Percentiles rank a stretch among this genome's conserved stretches.
Evolutionary conservation across 2,329 filamentous ascomycete species (phyloP).

Genomic region (Tolypocladium cylindrosporum): DNA sequence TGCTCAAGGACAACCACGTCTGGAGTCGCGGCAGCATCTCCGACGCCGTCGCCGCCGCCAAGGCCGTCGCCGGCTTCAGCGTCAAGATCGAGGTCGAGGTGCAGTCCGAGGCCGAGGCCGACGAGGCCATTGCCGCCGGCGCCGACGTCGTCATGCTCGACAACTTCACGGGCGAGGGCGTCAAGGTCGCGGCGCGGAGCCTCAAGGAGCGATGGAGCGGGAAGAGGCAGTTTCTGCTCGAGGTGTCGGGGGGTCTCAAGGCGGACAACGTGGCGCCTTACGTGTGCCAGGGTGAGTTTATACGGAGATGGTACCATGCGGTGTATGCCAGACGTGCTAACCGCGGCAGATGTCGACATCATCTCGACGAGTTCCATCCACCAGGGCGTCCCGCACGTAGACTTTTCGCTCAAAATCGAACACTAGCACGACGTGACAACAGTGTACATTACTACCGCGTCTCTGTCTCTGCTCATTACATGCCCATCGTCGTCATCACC

Average conservation of each 20-base stretch:
- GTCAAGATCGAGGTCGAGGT: constrained; percentile 97
- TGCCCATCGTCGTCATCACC: neutral
- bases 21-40: constrained; percentile 85
- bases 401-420: constrained; percentile 88
- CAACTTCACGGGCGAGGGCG: constrained; percentile 77
- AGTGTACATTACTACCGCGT: neutral
- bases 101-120: constrained; percentile 75
- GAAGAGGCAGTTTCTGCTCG: constrained; percentile 66
- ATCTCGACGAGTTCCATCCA: constrained; percentile 95
- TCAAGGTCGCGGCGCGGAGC: constrained; percentile 62
- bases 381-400: constrained; percentile 85
- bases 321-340: neutral
- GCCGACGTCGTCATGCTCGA: constrained; percentile 97
- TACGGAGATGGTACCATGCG: neutral
- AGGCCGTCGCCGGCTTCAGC: constrained; percentile 75
- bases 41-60: constrained; percentile 74
- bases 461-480: neutral
- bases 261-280: constrained; percentile 75
- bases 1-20: constrained; percentile 98
- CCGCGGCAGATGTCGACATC: constrained; percentile 71
- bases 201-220: constrained; percentile 75
- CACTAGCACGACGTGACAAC: constrained; percentile 15
- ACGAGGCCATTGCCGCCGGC: constrained; percentile 82
- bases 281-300: constrained; percentile 56
- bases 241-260: constrained; percentile 86